Evolutionary conservation across 192 early-diverging fungal species (phyloP).

Genomic region (Linnemannia schmuckeri): DNA sequence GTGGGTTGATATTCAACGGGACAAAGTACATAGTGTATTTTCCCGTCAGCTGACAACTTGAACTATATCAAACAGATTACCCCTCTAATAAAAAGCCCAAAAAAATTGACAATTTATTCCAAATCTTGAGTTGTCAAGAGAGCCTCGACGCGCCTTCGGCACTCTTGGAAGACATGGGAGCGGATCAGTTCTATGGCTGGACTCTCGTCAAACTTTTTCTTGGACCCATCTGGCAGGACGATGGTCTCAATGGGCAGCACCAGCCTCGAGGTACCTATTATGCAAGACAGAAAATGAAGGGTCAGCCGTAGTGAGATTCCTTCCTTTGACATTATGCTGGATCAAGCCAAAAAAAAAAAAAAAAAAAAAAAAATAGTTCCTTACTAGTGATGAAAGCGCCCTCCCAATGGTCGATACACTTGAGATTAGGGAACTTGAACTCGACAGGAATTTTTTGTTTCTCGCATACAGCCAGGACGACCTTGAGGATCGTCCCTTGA

Average conservation of each 20-base stretch:
- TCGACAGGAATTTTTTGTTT: conserved; percentile 61
- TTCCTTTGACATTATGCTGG: background rate
- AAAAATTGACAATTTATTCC: background rate
- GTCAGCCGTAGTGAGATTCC: background rate
- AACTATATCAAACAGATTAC: background rate
- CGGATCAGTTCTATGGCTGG: conserved; percentile 17
- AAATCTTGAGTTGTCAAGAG: background rate
- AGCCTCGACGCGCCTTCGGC: conserved; percentile 11
- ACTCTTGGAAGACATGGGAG: conserved; percentile 28
- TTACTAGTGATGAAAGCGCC: conserved; percentile 76
- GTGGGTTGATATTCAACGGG: background rate
- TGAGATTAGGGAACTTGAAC: conserved; percentile 65
- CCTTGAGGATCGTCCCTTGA: conserved; percentile 72
- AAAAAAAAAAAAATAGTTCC: background rate
- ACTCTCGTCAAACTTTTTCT: conserved; percentile 14
- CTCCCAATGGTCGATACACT: conserved; percentile 63
- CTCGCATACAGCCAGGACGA: conserved; percentile 67
- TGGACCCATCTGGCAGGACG: conserved; percentile 47
- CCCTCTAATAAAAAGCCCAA: background rate
- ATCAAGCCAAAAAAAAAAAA: no score
- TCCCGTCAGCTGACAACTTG: background rate
- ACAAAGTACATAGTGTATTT: background rate
- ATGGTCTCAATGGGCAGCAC: conserved; percentile 63
- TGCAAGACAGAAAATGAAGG: background rate
- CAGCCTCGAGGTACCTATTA: conserved; percentile 64